Percentiles rank a stretch among this genome's conserved stretches.
Conservation (phyloP, 805 yeast genomes). For the Lachancea kluyveri region DNA sequence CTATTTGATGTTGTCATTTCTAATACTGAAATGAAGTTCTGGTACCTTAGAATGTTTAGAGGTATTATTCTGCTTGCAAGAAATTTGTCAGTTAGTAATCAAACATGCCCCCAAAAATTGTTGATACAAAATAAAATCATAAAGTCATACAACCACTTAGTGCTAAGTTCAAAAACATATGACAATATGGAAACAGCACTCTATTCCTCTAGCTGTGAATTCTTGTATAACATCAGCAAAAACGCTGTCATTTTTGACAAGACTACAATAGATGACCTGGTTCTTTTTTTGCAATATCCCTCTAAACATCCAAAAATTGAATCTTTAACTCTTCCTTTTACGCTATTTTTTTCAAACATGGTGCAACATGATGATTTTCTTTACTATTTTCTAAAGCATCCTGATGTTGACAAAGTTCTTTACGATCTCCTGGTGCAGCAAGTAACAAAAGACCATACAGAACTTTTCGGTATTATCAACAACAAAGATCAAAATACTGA, state of each 20-base stretch:
- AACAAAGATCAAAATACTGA: constrained; percentile 1
- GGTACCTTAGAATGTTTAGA: constrained; percentile 35
- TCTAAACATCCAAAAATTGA: constrained; percentile 7
- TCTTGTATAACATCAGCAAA: constrained; percentile 23
- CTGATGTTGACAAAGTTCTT: constrained; percentile 11
- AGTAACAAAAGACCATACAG: constrained; percentile 13
- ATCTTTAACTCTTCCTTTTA: constrained; percentile 12
- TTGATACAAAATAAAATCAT: constrained; percentile 2
- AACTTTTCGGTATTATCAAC: constrained; percentile 7
- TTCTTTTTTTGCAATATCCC: constrained; percentile 21
- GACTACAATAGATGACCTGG: constrained; percentile 11
- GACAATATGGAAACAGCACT: constrained; percentile 20
- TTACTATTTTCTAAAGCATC: constrained; percentile 19
- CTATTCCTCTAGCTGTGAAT: constrained; percentile 14
- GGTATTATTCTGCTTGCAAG: constrained; percentile 45
- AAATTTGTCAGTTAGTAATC: constrained; percentile 36
- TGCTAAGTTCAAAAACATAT: constrained; percentile 3
- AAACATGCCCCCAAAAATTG: constrained; percentile 24
- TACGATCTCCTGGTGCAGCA: constrained; percentile 15
- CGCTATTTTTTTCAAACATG: constrained; percentile 19
- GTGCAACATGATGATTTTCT: constrained; percentile 22
- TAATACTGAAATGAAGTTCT: constrained; percentile 8
- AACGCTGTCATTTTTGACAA: constrained; percentile 15
- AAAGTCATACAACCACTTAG: constrained; percentile 3
- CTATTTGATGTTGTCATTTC: constrained; percentile 4